These are phyloP conservation scores for Coemansia biformis DNA, from an alignment of 192 early-diverging fungal species.

Conservation along the genomic window DNA sequence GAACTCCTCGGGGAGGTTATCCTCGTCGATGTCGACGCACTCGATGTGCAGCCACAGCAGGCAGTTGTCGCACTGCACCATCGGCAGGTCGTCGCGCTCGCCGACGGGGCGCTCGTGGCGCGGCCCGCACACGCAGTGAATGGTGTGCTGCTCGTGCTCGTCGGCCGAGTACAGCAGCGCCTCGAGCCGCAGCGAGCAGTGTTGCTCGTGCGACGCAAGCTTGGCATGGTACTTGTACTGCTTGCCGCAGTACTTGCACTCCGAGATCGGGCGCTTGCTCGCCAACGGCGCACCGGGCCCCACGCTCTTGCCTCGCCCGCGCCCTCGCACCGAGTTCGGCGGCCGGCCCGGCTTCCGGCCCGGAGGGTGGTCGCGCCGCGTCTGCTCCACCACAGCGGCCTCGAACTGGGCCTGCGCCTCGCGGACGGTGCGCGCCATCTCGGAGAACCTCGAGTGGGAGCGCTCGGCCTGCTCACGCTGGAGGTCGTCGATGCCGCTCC, in stretches of 20 bases:
- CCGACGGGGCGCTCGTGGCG: conserved; percentile 37
- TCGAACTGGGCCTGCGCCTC: conserved; percentile 33
- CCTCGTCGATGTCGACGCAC: conserved; percentile 58
- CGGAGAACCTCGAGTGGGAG: conserved; percentile 3
- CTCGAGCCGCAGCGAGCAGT: conserved; percentile 52
- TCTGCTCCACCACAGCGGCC: conserved; percentile 24
- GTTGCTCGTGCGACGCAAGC: conserved; percentile 56
- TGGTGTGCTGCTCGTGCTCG: conserved; percentile 51
- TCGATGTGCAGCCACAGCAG: conserved; percentile 66
- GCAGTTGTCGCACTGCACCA: conserved; percentile 75
- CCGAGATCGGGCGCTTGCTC: conserved; percentile 31
- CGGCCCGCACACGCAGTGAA: conserved; percentile 47
- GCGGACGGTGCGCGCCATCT: conserved; percentile 9
- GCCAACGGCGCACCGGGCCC: too few species aligned
- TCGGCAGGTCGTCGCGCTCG: conserved; percentile 48
- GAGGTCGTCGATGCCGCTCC: conserved; percentile 8
- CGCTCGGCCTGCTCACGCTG: neutral
- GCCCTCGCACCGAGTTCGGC: neutral
- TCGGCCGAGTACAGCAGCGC: conserved; percentile 48
- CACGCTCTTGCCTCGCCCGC: conserved; percentile 3
- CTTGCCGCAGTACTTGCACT: conserved; percentile 61
- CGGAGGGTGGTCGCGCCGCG: conserved; percentile 10
- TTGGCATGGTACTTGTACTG: conserved; percentile 59
- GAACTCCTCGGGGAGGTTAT: conserved; percentile 56
- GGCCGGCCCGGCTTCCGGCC: conserved; percentile 12